A percentile compares a stretch with the other conserved stretches of the same genome.
Conservation (phyloP, 163 green algal genomes). For the Scenedesmus sp. region DNA sequence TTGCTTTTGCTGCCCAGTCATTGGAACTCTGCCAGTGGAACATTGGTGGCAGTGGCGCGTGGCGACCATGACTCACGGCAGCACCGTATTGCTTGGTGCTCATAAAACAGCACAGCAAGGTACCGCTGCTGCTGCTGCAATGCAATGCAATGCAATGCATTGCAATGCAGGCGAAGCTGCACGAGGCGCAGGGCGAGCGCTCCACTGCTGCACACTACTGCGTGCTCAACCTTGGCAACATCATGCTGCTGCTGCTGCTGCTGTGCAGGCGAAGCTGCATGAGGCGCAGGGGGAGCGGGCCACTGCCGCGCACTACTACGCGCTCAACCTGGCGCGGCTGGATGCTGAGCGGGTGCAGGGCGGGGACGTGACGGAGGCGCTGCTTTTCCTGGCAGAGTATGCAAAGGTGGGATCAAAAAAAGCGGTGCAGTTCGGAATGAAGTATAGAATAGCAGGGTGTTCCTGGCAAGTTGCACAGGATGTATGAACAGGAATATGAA, state of each 20-base stretch:
- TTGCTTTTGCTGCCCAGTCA: neutral
- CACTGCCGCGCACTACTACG: constrained; percentile 83
- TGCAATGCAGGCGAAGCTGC: neutral
- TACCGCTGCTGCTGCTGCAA: neutral
- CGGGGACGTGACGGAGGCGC: constrained; percentile 81
- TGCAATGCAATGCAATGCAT: neutral
- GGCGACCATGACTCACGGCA: no score
- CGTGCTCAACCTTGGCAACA: neutral
- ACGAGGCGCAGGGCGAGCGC: no score
- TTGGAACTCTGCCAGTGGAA: constrained; percentile 65
- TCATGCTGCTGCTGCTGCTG: neutral
- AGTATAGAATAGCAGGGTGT: no score
- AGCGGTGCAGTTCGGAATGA: no score
- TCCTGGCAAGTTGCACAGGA: no score
- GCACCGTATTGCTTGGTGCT: no score
- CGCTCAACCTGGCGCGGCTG: constrained; percentile 80
- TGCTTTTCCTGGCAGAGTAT: constrained; percentile 87
- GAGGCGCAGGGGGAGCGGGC: constrained; percentile 66
- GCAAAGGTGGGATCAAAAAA: constrained; percentile 68
- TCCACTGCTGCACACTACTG: neutral
- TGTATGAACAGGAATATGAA: no score
- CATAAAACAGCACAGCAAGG: neutral
- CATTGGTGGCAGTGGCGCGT: no score
- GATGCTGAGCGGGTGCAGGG: constrained; percentile 63
- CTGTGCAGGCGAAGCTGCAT: constrained; percentile 80